Evolutionary conservation across 2,329 filamentous ascomycete species (phyloP).

Genomic region (Aspergillus phoenicis): DNA sequence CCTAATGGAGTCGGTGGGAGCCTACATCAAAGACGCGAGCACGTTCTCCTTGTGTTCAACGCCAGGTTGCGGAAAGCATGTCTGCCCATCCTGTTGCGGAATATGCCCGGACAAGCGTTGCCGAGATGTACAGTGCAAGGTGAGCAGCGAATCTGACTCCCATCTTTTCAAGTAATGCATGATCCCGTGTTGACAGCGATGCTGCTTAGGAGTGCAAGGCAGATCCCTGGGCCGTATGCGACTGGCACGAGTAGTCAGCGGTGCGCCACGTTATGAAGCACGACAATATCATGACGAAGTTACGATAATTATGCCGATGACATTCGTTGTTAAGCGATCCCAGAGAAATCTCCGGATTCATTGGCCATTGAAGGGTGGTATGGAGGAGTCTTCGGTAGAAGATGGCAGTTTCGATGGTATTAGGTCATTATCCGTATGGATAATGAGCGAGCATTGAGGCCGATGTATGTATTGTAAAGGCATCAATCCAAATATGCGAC

Average conservation of each 20-base stretch:
- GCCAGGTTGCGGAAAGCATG: conserved; percentile 32
- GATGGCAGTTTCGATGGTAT: not conserved
- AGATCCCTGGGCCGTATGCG: conserved; percentile 35
- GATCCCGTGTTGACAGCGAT: not conserved
- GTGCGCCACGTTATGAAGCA: conserved; percentile 29
- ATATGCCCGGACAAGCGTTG: conserved; percentile 37
- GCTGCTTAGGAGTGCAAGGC: conserved; percentile 35
- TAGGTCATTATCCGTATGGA: not conserved
- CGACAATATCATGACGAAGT: not conserved
- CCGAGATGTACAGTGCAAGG: conserved; percentile 38
- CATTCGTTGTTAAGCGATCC: too few relatives aligned
- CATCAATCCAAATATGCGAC: not conserved
- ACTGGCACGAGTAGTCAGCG: conserved; percentile 32
- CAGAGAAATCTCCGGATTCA: too few relatives aligned
- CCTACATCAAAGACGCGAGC: conserved; percentile 29
- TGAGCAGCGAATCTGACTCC: conserved; percentile 12
- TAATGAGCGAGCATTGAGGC: not conserved
- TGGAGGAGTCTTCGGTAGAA: not conserved
- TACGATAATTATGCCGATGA: not conserved
- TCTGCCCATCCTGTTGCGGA: conserved; percentile 41
- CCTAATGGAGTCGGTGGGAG: conserved; percentile 27
- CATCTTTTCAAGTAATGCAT: not conserved
- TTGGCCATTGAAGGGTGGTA: too few relatives aligned
- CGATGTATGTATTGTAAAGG: not conserved
- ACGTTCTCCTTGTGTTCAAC: conserved; percentile 39